Percentiles rank a stretch among this genome's conserved stretches.
These are phyloP conservation scores for Candida rishiriensis DNA, from an alignment of 805 yeast species.

Conservation along the genomic window DNA sequence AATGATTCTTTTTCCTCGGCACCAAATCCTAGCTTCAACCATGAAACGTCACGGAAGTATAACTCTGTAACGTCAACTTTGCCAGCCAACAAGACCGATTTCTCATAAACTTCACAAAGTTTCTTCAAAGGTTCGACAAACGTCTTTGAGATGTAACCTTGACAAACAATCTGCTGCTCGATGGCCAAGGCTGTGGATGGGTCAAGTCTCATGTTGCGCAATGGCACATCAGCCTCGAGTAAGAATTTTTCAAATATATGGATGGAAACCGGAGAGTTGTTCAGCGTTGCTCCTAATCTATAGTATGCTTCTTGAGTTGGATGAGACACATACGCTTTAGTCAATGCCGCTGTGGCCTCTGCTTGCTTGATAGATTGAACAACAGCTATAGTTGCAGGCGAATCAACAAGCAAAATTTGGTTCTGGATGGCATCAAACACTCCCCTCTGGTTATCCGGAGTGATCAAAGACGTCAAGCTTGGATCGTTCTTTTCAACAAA, in stretches of 20 bases:
- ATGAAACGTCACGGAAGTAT: conserved; percentile 59
- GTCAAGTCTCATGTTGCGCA: conserved; percentile 35
- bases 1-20: conserved; percentile 11
- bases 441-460: conserved; percentile 30
- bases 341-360: conserved; percentile 4
- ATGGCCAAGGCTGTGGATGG: conserved; percentile 39
- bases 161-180: conserved; percentile 59
- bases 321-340: conserved; percentile 22
- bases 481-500: conserved; percentile 49
- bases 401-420: conserved; percentile 25
- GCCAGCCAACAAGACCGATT: conserved; percentile 33
- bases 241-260: conserved; percentile 56
- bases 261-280: conserved; percentile 51
- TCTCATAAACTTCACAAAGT: conserved; percentile 45
- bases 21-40: conserved; percentile 44
- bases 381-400: conserved; percentile 26
- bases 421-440: conserved; percentile 26
- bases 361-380: conserved; percentile 19
- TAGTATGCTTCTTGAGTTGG: conserved; percentile 53
- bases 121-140: conserved; percentile 35
- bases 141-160: conserved; percentile 49
- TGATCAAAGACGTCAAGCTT: conserved; percentile 20
- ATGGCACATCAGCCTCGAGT: conserved; percentile 47
- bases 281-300: conserved; percentile 43
- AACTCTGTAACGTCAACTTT: conserved; percentile 49